A percentile compares a stretch with the other conserved stretches of the same genome.
Evolutionary conservation across 495 filamentous ascomycete genomes (phyloP).

Genomic region (Penicillium coprophilum): DNA sequence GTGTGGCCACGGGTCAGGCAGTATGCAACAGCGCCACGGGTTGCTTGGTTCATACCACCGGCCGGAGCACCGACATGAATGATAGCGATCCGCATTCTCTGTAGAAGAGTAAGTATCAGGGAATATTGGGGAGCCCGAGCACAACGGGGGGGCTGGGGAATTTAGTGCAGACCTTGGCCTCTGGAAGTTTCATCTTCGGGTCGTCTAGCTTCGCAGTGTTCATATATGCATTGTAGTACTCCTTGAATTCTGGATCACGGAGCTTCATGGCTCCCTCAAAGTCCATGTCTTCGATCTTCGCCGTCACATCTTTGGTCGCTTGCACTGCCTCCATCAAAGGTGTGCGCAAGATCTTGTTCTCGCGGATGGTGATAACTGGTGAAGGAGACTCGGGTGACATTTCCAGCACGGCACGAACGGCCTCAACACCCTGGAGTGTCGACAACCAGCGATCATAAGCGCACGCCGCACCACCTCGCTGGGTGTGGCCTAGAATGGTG

Average conservation of each 20-base stretch:
- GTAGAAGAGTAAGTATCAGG: conserved; percentile 14
- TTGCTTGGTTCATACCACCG: conserved; percentile 98
- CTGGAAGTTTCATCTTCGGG: conserved; percentile 59
- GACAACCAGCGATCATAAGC: conserved; percentile 94
- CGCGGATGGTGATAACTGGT: conserved; percentile 89
- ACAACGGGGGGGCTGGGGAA: neutral
- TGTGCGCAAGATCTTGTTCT: conserved; percentile 95
- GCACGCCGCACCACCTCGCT: conserved; percentile 86
- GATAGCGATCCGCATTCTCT: conserved; percentile 91
- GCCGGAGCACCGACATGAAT: conserved; percentile 97
- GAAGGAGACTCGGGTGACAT: conserved; percentile 86
- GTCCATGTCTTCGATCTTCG: conserved; percentile 74
- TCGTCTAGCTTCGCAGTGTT: conserved; percentile 79
- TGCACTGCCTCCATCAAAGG: conserved; percentile 85
- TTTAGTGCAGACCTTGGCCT: conserved; percentile 61
- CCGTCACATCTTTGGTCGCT: conserved; percentile 78
- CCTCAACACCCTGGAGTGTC: conserved; percentile 93
- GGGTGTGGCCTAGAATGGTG: conserved; percentile 94
- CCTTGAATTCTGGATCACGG: conserved; percentile 89
- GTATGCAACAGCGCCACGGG: conserved; percentile 93
- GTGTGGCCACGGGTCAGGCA: conserved; percentile 91
- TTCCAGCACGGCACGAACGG: conserved; percentile 93
- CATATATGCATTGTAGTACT: conserved; percentile 85
- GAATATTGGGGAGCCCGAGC: neutral
- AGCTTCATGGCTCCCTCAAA: conserved; percentile 83